Evolutionary conservation across 495 filamentous ascomycete genomes (phyloP).

Genomic region (Penicillium paxilli): DNA sequence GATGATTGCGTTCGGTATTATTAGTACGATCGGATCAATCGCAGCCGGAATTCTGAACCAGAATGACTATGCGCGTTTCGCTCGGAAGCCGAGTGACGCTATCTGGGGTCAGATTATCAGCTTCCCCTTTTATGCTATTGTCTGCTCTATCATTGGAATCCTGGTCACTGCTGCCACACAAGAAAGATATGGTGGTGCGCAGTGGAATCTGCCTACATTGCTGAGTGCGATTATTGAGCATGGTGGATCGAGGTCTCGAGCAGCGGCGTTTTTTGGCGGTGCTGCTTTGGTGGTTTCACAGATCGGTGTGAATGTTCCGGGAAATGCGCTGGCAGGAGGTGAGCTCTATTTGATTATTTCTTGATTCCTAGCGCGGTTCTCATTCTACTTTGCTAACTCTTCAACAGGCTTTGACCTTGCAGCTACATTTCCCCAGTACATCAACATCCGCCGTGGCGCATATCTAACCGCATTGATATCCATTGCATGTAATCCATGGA

Average conservation of each 20-base stretch:
- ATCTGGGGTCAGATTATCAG: conserved; percentile 22
- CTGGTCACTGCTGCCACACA: conserved; percentile 37
- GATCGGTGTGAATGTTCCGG: conserved; percentile 33
- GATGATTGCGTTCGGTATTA: conserved; percentile 19
- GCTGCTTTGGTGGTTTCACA: conserved; percentile 35
- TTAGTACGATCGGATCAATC: conserved; percentile 17
- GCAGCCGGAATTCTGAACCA: conserved; percentile 25
- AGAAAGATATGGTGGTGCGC: conserved; percentile 31
- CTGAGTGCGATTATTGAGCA: conserved; percentile 32
- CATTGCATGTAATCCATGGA: conserved; percentile 53
- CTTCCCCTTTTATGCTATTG: conserved; percentile 20
- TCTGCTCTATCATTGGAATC: conserved; percentile 36
- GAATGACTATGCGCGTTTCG: conserved; percentile 26
- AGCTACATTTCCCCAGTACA: conserved; percentile 45
- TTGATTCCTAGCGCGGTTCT: background rate
- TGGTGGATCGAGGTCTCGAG: conserved; percentile 28
- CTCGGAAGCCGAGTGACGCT: conserved; percentile 17
- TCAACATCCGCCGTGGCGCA: conserved; percentile 50
- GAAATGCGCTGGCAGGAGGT: conserved; percentile 40
- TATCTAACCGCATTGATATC: conserved; percentile 43
- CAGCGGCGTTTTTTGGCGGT: conserved; percentile 47
- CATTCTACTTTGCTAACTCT: background rate
- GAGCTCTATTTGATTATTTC: conserved; percentile 1
- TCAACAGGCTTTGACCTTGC: conserved; percentile 38
- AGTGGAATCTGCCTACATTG: conserved; percentile 43